phyloP scores from a whole-genome alignment of 768 basidiomycete genomes.

The Lactarius hatsudake region DNA sequence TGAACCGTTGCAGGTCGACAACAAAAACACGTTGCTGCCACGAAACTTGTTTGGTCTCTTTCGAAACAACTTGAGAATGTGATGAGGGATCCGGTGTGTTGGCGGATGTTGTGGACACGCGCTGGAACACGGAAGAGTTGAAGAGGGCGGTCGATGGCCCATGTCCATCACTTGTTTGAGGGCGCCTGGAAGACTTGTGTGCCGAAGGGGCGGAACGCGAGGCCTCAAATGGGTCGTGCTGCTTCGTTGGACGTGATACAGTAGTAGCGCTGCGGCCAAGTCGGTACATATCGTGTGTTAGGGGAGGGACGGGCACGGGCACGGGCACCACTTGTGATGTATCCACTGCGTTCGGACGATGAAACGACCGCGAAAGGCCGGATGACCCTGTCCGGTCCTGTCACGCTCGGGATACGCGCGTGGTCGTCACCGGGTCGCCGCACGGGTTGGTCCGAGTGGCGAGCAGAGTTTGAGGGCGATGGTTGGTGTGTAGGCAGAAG shows the following conservation, averaged over 20 bases:
- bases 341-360: conserved; percentile 42
- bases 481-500: not conserved
- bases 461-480: not conserved
- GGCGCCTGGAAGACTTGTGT: conserved; percentile 23
- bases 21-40: conserved; percentile 75
- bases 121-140: conserved; percentile 26
- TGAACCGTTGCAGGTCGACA: conserved; percentile 70
- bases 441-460: conserved; percentile 19
- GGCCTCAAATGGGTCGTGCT: conserved; percentile 37
- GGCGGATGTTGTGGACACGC: conserved; percentile 40
- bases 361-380: conserved; percentile 62
- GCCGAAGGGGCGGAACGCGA: not conserved
- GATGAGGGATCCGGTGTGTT: conserved; percentile 25
- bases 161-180: conserved; percentile 30
- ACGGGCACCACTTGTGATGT: conserved; percentile 22
- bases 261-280: conserved; percentile 29
- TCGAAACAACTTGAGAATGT: conserved; percentile 2
- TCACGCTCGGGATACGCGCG: conserved; percentile 17
- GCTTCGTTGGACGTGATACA: conserved; percentile 31
- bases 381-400: conserved; percentile 35
- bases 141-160: conserved; percentile 27
- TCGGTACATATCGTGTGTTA: not conserved
- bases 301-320: not conserved
- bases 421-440: conserved; percentile 31
- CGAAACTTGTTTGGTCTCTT: conserved; percentile 28